Conservation (phyloP, 78 protist genomes). For the Dictyostelium discoideum region DNA sequence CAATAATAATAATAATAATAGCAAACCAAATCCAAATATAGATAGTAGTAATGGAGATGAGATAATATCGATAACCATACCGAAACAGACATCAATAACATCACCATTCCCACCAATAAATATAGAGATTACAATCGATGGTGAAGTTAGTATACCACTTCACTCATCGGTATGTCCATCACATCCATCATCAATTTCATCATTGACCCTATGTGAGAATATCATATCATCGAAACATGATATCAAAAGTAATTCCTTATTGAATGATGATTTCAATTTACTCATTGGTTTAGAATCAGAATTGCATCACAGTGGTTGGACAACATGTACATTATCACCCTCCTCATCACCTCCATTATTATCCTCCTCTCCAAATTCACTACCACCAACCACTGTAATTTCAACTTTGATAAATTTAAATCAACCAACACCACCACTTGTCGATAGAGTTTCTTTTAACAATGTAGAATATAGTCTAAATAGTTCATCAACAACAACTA, state of each 20-base stretch:
- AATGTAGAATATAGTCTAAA: slow-evolving; percentile 10
- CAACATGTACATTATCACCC: background rate
- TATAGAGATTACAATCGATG: slow-evolving; percentile 9
- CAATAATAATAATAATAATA: background rate
- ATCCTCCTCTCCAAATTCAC: background rate
- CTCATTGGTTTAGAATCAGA: background rate
- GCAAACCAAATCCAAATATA: background rate
- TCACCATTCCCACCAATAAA: slow-evolving; percentile 9
- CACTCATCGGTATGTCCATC: slow-evolving; percentile 3
- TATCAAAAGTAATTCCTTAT: background rate
- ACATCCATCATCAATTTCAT: slow-evolving; percentile 41
- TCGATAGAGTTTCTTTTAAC: background rate
- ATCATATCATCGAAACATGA: background rate
- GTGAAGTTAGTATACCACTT: slow-evolving; percentile 21
- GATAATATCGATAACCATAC: background rate
- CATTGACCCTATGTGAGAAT: slow-evolving; percentile 24
- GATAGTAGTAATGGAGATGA: background rate
- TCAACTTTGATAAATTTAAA: background rate
- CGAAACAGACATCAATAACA: background rate
- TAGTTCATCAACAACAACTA: background rate
- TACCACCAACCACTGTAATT: background rate
- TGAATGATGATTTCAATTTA: background rate
- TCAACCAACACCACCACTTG: background rate
- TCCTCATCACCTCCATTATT: background rate
- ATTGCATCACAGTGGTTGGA: background rate